phyloP scores from a whole-genome alignment of 1,139 yeast species.

The Taiozyma onychis region DNA sequence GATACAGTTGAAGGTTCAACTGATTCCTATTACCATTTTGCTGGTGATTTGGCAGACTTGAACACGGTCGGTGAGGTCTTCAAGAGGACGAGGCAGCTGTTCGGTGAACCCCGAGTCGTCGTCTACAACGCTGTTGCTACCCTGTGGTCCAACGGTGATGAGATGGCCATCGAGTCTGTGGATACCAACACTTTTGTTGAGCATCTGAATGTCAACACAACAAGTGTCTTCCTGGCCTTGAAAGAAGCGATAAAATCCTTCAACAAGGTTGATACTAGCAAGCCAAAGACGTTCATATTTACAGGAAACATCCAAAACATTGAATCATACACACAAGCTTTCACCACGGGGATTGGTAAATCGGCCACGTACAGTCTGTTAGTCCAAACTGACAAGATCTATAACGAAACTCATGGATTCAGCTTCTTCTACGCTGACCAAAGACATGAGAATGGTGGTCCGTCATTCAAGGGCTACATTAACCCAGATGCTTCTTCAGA shows the following conservation, averaged over 20 bases:
- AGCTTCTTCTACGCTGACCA: slow-evolving; percentile 3
- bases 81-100: slow-evolving; percentile 1
- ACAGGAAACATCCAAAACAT: slow-evolving; percentile 5
- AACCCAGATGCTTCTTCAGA: slow-evolving; percentile 4
- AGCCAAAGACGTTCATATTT: slow-evolving; percentile 4
- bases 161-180: neutral
- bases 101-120: slow-evolving; percentile 4
- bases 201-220: neutral
- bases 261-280: neutral
- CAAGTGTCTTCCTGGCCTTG: neutral
- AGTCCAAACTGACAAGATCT: neutral
- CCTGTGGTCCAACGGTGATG: neutral
- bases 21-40: slow-evolving; percentile 1
- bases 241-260: neutral
- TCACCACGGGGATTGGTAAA: slow-evolving; percentile 3
- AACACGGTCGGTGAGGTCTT: slow-evolving; percentile 1
- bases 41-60: slow-evolving; percentile 1
- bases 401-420: neutral
- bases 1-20: neutral
- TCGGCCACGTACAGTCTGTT: neutral
- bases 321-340: neutral
- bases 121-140: slow-evolving; percentile 4
- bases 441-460: slow-evolving; percentile 2
- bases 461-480: neutral
- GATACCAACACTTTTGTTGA: neutral